phyloP scores from a whole-genome alignment of 2,329 filamentous ascomycete genomes.

The Thelonectria olida region DNA sequence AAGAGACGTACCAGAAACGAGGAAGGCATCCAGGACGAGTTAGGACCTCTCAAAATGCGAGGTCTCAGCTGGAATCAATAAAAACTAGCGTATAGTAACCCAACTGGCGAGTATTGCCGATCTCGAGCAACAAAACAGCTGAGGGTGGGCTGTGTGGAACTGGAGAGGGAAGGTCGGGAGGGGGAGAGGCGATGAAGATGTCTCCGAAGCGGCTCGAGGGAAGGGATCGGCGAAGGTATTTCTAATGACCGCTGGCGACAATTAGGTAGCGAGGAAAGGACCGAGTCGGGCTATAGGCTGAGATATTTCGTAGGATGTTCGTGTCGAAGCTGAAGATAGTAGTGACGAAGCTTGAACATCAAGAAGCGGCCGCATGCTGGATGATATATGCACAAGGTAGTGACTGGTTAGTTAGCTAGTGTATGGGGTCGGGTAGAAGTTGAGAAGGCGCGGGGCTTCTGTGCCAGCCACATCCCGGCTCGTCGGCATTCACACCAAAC shows the following conservation, averaged over 20 bases:
- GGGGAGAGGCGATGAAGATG: background rate
- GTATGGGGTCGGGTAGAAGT: too few relatives aligned
- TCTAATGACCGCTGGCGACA: too few relatives aligned
- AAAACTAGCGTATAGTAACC: too few relatives aligned
- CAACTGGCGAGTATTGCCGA: background rate
- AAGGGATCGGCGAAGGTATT: background rate
- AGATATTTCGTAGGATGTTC: too few relatives aligned
- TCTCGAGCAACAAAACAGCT: background rate
- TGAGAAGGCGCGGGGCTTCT: background rate
- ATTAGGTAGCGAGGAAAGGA: background rate
- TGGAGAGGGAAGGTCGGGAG: too few relatives aligned
- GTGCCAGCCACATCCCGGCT: slow-evolving; percentile 9
- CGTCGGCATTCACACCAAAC: background rate
- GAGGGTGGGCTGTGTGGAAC: background rate
- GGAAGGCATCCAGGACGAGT: slow-evolving; percentile 18
- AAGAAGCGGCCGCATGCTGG: background rate
- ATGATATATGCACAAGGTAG: background rate
- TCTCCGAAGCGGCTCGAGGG: background rate
- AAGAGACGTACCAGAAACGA: slow-evolving; percentile 29
- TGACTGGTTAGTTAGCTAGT: too few relatives aligned
- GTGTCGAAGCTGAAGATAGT: background rate
- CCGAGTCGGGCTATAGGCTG: too few relatives aligned
- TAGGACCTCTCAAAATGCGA: background rate
- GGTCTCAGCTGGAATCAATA: background rate
- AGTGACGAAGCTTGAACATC: background rate